Percentiles rank a stretch among this genome's conserved stretches.
Evolutionary conservation across 2,329 filamentous ascomycete genomes (phyloP).

Genomic region (Chrysoporthe cubensis): DNA sequence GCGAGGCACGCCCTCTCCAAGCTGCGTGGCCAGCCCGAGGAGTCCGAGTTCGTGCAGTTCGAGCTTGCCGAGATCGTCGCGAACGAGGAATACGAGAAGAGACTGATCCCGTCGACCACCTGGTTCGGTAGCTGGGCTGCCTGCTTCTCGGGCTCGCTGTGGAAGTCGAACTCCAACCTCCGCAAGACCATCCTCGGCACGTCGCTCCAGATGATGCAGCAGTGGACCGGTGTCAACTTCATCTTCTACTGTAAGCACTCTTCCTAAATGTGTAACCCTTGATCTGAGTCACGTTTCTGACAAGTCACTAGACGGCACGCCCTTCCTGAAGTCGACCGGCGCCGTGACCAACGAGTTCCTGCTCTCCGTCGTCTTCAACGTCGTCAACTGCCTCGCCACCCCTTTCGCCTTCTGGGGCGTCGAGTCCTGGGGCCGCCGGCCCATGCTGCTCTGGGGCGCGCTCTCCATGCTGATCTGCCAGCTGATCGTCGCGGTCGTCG

Average conservation of each 20-base stretch:
- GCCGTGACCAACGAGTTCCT: slow-evolving; percentile 64
- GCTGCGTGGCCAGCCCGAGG: slow-evolving; percentile 66
- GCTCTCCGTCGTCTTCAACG: slow-evolving; percentile 72
- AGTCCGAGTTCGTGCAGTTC: slow-evolving; percentile 68
- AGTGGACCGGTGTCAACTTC: slow-evolving; percentile 65
- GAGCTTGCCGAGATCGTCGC: slow-evolving; percentile 76
- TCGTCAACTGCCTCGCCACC: slow-evolving; percentile 77
- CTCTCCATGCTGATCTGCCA: slow-evolving; percentile 71
- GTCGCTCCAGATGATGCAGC: slow-evolving; percentile 65
- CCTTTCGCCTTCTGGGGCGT: slow-evolving; percentile 74
- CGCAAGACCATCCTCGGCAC: slow-evolving; percentile 61
- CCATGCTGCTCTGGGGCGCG: slow-evolving; percentile 70
- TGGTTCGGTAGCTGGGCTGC: slow-evolving; percentile 65
- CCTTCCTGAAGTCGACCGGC: slow-evolving; percentile 62
- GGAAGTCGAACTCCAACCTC: slow-evolving; percentile 58
- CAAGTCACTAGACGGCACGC: slow-evolving; percentile 51
- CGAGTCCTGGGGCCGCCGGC: slow-evolving; percentile 70
- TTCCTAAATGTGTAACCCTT: too few species aligned
- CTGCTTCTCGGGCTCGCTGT: slow-evolving; percentile 60
- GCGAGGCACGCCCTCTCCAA: slow-evolving; percentile 61
- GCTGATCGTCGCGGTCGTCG: slow-evolving; percentile 70
- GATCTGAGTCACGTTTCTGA: not conserved
- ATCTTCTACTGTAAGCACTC: slow-evolving; percentile 63
- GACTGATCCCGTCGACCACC: slow-evolving; percentile 59
- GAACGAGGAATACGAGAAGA: slow-evolving; percentile 72